Base-by-base conservation (phyloP, 1,139 yeast genomes). In the Suhomyces chickasaworum region DNA sequence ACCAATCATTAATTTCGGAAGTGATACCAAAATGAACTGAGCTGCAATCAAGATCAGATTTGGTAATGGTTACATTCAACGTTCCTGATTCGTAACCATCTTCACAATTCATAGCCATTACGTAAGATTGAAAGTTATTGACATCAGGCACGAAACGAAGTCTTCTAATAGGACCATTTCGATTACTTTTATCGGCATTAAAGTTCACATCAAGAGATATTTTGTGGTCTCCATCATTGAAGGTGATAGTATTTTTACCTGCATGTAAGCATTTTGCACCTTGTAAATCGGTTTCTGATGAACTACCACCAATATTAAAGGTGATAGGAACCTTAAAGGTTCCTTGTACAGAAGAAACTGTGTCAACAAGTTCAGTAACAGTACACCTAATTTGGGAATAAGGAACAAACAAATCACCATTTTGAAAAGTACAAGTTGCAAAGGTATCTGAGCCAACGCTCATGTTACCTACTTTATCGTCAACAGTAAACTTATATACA, bases 401-500 rank as follows among this genome's bases (percentile, higher is more conserved):
- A 10, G 63, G 46, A 16, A 60, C 59, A 25, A 62, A 37, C 13
- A 56, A 27, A 27, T 61, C 67, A 16, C 72, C 72, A 16, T 55
- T 42, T 29, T 21, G 44, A 25, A 61, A 51, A 0, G 41, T 36
- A 61, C 74, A 69, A 6, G 60, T 60, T 3, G 74, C 74, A 45
- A 54, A 65, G 1, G 47, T 40, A 1, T 43, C 47, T 4, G 53
- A 42, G 8, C 57, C 57, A 0, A 54, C 68, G 6, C 40, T 36
- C 36, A 68, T 57, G 16, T 48, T 37, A 4, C 65, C 39, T 2
- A 55, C 32, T 5, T 49, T 5, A 17, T 54, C 31, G 7, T 53
- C 22, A 5, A 64, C 39, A 4, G 69, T 63, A 42, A 66, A 65
- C 45, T 64, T 65, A 49, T 57, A 68, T 3, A 64, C 72, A 54